Conservation (phyloP, 306 rosid genomes). For the Styphnolobium japonicum region DNA sequence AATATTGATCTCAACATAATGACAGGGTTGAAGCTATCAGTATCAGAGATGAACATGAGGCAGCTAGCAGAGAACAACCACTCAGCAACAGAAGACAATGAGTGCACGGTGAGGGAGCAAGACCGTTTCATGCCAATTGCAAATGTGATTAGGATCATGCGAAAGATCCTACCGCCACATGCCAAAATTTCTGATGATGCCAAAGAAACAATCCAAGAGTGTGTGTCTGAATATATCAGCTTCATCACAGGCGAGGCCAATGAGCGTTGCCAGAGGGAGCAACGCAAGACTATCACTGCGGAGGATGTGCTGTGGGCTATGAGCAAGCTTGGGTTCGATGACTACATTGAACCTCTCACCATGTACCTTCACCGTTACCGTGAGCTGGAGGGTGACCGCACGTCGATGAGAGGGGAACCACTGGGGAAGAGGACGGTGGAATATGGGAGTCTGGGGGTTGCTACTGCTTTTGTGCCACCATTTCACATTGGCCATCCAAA, state of each 20-base stretch:
- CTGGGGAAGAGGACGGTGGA: constrained; percentile 36
- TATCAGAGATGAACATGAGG: constrained; percentile 27
- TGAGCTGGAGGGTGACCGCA: constrained; percentile 69
- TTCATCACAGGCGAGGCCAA: constrained; percentile 89
- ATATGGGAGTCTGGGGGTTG: constrained; percentile 29
- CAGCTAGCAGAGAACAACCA: constrained; percentile 2
- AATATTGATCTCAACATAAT: background rate
- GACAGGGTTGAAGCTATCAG: constrained; percentile 49
- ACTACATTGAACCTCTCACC: constrained; percentile 71
- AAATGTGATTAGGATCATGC: constrained; percentile 84
- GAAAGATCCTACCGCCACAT: constrained; percentile 74
- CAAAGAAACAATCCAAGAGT: constrained; percentile 83
- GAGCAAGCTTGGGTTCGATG: constrained; percentile 85
- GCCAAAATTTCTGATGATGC: constrained; percentile 85
- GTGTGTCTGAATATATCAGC: constrained; percentile 84
- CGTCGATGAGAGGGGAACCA: constrained; percentile 52
- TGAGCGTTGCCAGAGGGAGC: constrained; percentile 85
- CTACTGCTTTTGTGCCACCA: constrained; percentile 36
- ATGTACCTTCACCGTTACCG: constrained; percentile 78
- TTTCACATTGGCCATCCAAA: constrained; percentile 42
- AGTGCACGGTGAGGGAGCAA: constrained; percentile 79
- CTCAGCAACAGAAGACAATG: constrained; percentile 34
- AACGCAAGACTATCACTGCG: constrained; percentile 79
- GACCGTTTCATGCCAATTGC: constrained; percentile 96
- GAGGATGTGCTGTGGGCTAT: constrained; percentile 94